Evolutionary conservation across 176 grass and related monocot species (phyloP), one percentile per base, ranked within the genome.

Genomic region (Leersia perrieri): DNA sequence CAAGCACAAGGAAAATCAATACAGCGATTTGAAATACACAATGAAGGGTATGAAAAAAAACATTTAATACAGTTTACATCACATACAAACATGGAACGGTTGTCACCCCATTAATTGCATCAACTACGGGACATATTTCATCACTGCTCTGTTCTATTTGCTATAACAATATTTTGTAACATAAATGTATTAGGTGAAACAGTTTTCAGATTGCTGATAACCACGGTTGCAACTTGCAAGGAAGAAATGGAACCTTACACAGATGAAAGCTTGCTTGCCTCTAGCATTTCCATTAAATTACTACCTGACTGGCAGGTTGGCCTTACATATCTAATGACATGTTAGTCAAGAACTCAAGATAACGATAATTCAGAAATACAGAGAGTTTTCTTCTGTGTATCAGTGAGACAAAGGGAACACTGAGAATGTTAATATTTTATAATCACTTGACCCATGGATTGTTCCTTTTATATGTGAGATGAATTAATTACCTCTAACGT

Each of bases 401-500:
- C 18, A 55, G 20, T 55, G 7, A n/a, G 20, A 55, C n/a, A n/a
- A 22, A 55, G 7, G 20, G 9, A 55, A 55, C 9, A 23, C 51
- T 25, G 20, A 58, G 7, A 58, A 58, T 58, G 53, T 58, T 58
- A 25, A n/a, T 58, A 58, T 51, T 3, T 51, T 51, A 7, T 51
- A 5, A 51, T 41, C 9, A 0, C 34, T 83, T 25, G 51, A 49
- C 42, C 72, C 63, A 60, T 47, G 71, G 20, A 29, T 60, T 66
- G 7, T 73, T 47, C 33, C 40, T 39, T 30, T 23, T 23, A 63
- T 57, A 66, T 12, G 36, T 30, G 14, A 68, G 27, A 83, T 38
- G 76, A 71, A 20, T 38, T 13, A 16, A 73, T 64, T 90, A 99
- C 96, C 96, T 93, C 87, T 75, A 99, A 81, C 27, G 96, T 99